Evolutionary conservation across 2,329 filamentous ascomycete species (phyloP).

Genomic region (Thielaviopsis populi): DNA sequence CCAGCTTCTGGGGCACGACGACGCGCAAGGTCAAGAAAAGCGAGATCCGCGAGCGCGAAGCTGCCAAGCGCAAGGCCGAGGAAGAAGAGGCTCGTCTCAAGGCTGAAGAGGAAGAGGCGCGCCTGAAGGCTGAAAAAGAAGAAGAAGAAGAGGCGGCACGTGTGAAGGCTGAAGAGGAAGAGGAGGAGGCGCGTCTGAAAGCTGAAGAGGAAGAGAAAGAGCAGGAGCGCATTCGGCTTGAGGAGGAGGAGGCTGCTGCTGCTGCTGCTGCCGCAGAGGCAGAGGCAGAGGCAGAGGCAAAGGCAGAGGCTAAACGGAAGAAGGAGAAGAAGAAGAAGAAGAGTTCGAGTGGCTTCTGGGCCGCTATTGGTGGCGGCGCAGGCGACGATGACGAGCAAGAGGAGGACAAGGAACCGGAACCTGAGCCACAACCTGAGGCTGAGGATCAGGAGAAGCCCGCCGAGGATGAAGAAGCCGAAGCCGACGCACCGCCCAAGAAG

Average conservation of each 20-base stretch:
- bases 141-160: conserved; percentile 8
- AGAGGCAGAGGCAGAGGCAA: conserved; percentile 6
- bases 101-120: conserved; percentile 12
- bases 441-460: conserved; percentile 17
- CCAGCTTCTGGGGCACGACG: conserved; percentile 21
- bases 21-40: conserved; percentile 25
- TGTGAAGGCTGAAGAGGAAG: conserved; percentile 10
- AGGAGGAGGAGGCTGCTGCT: conserved; percentile 1
- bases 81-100: conserved; percentile 2
- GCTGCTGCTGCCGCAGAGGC: not conserved
- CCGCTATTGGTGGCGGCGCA: not conserved
- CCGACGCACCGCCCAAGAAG: conserved; percentile 18
- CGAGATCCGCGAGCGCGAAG: conserved; percentile 17
- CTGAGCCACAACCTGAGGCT: conserved; percentile 11
- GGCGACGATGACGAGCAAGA: conserved; percentile 18
- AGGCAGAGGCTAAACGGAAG: conserved; percentile 21
- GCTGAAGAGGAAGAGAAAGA: conserved; percentile 5
- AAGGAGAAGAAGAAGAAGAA: conserved; percentile 25
- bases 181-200: conserved; percentile 1
- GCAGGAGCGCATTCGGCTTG: not conserved
- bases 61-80: conserved; percentile 8
- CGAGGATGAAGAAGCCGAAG: conserved; percentile 11
- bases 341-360: conserved; percentile 8
- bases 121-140: conserved; percentile 2
- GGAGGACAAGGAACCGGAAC: conserved; percentile 17